Base-by-base conservation (phyloP, 1,284 basidiomycete species). In the Leccinum fallax region DNA sequence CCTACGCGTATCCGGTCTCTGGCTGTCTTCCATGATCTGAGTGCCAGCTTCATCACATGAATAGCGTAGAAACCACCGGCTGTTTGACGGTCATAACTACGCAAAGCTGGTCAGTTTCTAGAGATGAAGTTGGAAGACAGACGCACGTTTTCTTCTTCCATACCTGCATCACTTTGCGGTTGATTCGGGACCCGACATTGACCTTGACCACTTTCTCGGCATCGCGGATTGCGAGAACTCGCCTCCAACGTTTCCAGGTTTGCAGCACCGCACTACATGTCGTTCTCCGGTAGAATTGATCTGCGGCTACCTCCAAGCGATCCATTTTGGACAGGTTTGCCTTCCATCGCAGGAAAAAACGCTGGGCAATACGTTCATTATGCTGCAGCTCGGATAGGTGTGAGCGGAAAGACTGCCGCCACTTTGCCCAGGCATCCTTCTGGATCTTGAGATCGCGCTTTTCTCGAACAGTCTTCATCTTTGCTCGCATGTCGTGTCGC, bases 401-500 rank as follows among this genome's bases (percentile, higher is more conserved):
- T 8, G 78, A 78, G n/a, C 77, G 78, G 63, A 84, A 80, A 10
- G 78, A 75, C 62, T 84, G 85, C 49, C 81, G 79, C 90, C 90
- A 92, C 66, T 81, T 83, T 32, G 74, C 76, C 85, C 86, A 89
- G 15, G 80, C 80, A 65, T 84, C 81, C 67, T 78, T 83, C 67
- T 78, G 71, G 53, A 88, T 68, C 63, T 80, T 79, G 5, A 68
- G 63, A 43, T 87, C 85, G 59, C 80, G 79, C 61, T 77, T 84
- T 58, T 83, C 81, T 55, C 83, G 85, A 48, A 88, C 75, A 19
- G 73, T 71, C 67, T 85, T 87, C 85, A 90, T 88, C 63, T 83
- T 86, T 55, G 76, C 68, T 24, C 90, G 85, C 87, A 91, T 89
- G 48, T 83, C 83, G 36, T 82, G 76, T 28, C 88, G 81, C 88